Evolutionary conservation across 768 basidiomycete species (phyloP).

Genomic region (Polyporus arcularius): DNA sequence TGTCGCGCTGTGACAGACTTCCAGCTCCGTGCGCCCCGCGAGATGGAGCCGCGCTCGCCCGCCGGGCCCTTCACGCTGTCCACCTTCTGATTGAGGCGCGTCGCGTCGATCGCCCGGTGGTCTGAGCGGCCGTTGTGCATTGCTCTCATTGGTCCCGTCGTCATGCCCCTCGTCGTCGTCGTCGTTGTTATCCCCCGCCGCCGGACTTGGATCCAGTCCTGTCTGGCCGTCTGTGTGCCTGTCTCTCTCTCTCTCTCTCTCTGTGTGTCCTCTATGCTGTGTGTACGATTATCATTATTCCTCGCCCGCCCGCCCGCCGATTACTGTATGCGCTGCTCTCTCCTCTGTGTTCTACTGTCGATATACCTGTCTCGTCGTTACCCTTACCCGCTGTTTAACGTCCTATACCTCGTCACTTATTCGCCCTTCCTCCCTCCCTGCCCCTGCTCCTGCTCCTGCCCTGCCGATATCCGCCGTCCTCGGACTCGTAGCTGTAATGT

Average conservation of each 20-base stretch:
- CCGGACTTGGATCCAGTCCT: neutral
- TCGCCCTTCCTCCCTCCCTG: neutral
- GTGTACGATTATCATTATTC: slow-evolving; percentile 21
- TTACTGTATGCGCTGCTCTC: slow-evolving; percentile 4
- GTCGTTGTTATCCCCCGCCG: neutral
- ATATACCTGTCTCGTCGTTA: slow-evolving; percentile 20
- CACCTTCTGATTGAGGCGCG: slow-evolving; percentile 57
- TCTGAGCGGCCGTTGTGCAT: neutral
- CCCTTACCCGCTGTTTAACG: slow-evolving; percentile 15
- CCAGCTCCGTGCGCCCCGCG: slow-evolving; percentile 61
- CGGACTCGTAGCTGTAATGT: slow-evolving; percentile 17
- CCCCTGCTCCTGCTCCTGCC: neutral
- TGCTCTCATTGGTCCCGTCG: neutral
- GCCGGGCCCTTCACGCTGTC: slow-evolving; percentile 55
- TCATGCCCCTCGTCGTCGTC: neutral
- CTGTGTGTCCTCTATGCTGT: slow-evolving; percentile 10
- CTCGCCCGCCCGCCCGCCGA: neutral
- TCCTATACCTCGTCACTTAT: slow-evolving; percentile 14
- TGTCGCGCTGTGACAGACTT: slow-evolving; percentile 45
- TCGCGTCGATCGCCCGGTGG: no score
- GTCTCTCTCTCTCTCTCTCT: slow-evolving; percentile 7
- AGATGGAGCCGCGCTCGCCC: slow-evolving; percentile 45
- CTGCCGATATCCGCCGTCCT: neutral
- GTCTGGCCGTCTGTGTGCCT: slow-evolving; percentile 2
- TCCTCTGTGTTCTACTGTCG: slow-evolving; percentile 17